Percentiles rank a stretch among this genome's conserved stretches.
These are phyloP conservation scores for Litchi chinensis DNA, from an alignment of 345 rosid genomes.

Conservation along the genomic window DNA sequence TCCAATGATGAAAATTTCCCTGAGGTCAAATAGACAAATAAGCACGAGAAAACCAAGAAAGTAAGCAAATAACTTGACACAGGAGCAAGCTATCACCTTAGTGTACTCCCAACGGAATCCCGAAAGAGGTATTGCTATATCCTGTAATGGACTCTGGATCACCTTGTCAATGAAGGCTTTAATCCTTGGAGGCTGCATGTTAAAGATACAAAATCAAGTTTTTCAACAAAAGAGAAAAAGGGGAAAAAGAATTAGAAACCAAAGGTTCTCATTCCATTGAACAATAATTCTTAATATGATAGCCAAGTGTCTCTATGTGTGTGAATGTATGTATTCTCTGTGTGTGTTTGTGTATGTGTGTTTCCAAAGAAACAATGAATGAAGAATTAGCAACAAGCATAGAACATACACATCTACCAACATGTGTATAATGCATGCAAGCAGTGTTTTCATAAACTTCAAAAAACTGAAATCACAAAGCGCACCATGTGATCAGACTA, in stretches of 20 bases:
- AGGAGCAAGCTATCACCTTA: conserved; percentile 53
- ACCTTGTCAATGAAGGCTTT: conserved; percentile 93
- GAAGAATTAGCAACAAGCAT: neutral
- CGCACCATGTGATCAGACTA: neutral
- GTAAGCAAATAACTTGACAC: neutral
- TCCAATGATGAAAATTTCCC: conserved; percentile 99
- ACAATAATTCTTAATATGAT: neutral
- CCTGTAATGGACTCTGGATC: conserved; percentile 93
- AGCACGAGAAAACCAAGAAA: conserved; percentile 19
- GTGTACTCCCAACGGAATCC: conserved; percentile 91
- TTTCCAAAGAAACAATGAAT: neutral
- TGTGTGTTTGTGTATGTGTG: neutral
- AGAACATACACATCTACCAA: neutral
- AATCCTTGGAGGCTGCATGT: conserved; percentile 79
- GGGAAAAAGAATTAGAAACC: neutral
- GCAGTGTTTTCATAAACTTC: neutral
- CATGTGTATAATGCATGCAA: neutral
- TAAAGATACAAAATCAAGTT: conserved; percentile 21
- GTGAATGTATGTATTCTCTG: too few relatives aligned
- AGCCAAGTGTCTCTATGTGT: neutral
- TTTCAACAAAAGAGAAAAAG: neutral
- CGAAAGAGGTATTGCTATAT: conserved; percentile 95
- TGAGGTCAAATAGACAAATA: conserved; percentile 38
- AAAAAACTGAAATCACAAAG: neutral
- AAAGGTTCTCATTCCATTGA: neutral